phyloP scores from a whole-genome alignment of 805 yeast genomes.

The Wickerhamomyces silvicola region DNA sequence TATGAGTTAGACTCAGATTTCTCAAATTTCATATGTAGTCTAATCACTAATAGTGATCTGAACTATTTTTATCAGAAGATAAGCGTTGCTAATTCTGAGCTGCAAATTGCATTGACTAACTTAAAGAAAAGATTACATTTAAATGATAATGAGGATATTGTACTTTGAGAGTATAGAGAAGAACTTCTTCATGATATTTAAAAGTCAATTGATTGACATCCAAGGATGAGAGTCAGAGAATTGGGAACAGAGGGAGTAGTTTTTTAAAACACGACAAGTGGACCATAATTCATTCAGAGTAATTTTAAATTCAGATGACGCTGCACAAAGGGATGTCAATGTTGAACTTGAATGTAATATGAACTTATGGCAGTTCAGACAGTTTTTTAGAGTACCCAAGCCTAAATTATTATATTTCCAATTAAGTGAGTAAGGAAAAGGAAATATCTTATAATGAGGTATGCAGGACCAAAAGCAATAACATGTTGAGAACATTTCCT shows the following conservation, averaged over 20 bases:
- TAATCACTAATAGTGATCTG: not conserved
- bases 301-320: slow-evolving; percentile 17
- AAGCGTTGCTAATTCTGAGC: not conserved
- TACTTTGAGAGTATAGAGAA: not conserved
- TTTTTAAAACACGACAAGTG: slow-evolving; percentile 16
- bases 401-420: slow-evolving; percentile 53
- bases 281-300: slow-evolving; percentile 22
- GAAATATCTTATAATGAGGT: slow-evolving; percentile 8
- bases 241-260: slow-evolving; percentile 13
- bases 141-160: not conserved
- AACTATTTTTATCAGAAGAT: not conserved
- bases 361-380: slow-evolving; percentile 22
- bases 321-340: slow-evolving; percentile 12
- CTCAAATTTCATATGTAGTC: slow-evolving; percentile 4
- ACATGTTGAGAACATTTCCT: too few species aligned
- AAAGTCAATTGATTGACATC: slow-evolving; percentile 15
- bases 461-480: not conserved
- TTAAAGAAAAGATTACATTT: slow-evolving; percentile 3
- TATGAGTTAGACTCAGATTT: slow-evolving; percentile 6
- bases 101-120: slow-evolving; percentile 1
- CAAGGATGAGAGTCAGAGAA: slow-evolving; percentile 27
- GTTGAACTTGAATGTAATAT: slow-evolving; percentile 3
- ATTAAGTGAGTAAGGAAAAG: slow-evolving; percentile 27
- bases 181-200: not conserved
- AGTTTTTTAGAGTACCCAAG: slow-evolving; percentile 33